These are phyloP conservation scores for Meyerozyma carpophila DNA, from an alignment of 1,139 yeast genomes.

Conservation along the genomic window DNA sequence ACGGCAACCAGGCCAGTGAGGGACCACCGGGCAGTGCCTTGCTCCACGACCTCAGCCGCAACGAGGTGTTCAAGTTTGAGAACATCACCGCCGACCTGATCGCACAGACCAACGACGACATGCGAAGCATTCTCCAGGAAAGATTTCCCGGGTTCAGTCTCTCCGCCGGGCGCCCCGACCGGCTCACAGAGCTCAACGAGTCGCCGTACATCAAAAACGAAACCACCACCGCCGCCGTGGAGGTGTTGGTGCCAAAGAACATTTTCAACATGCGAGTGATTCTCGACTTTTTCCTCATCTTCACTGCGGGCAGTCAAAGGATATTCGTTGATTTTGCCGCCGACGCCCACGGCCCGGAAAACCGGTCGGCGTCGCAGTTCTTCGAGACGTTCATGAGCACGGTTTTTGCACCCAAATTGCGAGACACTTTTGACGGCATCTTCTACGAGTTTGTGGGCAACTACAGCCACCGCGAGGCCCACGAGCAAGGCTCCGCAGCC, in stretches of 20 bases:
- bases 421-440: constrained; percentile 42
- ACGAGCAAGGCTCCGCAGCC: constrained; percentile 1
- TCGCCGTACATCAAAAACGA: constrained; percentile 60
- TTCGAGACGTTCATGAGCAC: constrained; percentile 60
- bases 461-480: not conserved
- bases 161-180: constrained; percentile 8
- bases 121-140: constrained; percentile 44
- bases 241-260: constrained; percentile 66
- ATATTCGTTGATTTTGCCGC: constrained; percentile 17
- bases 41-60: constrained; percentile 18
- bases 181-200: constrained; percentile 6
- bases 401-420: constrained; percentile 61
- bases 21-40: constrained; percentile 7
- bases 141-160: constrained; percentile 58
- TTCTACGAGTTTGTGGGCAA: constrained; percentile 29
- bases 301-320: constrained; percentile 45
- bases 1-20: constrained; percentile 1
- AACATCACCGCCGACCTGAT: constrained; percentile 34
- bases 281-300: constrained; percentile 54
- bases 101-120: constrained; percentile 34
- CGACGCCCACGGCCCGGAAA: constrained; percentile 7
- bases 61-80: constrained; percentile 45
- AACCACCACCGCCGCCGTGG: constrained; percentile 49
- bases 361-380: constrained; percentile 38
- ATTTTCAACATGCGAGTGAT: constrained; percentile 81